A percentile compares a stretch with the other conserved stretches of the same genome.
phyloP scores from a whole-genome alignment of 306 rosid genomes.

The Quercus alba region DNA sequence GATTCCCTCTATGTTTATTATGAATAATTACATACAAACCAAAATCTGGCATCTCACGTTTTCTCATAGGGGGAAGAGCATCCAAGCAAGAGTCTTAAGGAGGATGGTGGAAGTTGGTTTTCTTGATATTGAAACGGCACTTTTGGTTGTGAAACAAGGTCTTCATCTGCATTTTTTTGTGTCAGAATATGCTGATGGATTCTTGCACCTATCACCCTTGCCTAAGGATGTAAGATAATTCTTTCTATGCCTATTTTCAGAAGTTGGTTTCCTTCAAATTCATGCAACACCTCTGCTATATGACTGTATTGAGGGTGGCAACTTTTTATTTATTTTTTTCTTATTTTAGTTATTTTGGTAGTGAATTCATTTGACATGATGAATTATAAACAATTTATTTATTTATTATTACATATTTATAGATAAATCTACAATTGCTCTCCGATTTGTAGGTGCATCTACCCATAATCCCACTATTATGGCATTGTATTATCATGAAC shows the following conservation, averaged over 20 bases:
- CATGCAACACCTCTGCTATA: background rate
- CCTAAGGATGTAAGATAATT: constrained; percentile 4
- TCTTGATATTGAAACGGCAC: constrained; percentile 29
- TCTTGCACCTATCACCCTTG: background rate
- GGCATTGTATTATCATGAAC: background rate
- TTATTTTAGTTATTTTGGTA: background rate
- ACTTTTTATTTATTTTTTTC: background rate
- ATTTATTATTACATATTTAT: background rate
- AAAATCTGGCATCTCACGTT: background rate
- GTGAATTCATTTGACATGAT: background rate
- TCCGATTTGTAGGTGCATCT: background rate
- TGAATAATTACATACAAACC: background rate
- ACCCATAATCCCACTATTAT: background rate
- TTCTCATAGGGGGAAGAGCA: constrained; percentile 24
- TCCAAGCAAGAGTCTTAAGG: constrained; percentile 33
- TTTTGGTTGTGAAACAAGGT: constrained; percentile 22
- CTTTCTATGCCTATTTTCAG: background rate
- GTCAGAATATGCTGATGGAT: background rate
- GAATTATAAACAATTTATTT: background rate
- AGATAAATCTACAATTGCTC: background rate
- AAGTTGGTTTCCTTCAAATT: background rate
- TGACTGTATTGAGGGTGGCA: background rate
- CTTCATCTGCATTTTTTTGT: constrained; percentile 12
- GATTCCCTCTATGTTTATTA: too few relatives aligned
- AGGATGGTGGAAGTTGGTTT: constrained; percentile 37